Percentiles rank a stretch among this genome's conserved stretches.
Conservation (phyloP, 352 stramenopile species). For the Phytopythium oedochilum region DNA sequence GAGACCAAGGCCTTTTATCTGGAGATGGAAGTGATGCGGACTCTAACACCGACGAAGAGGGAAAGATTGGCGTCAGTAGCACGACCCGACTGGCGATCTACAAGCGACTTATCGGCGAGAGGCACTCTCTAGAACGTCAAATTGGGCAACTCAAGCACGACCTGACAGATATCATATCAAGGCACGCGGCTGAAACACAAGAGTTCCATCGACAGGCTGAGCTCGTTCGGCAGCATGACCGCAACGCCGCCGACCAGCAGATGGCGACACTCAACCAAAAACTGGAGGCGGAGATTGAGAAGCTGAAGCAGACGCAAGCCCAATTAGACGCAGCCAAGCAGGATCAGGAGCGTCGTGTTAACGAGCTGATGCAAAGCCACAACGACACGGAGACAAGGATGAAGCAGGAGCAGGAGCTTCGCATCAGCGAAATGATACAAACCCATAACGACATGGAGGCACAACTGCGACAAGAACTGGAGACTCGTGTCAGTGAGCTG, state of each 20-base stretch:
- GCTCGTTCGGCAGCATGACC: not conserved
- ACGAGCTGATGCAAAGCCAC: too few species aligned
- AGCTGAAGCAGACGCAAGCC: not conserved
- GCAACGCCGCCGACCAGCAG: not conserved
- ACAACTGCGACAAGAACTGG: too few species aligned
- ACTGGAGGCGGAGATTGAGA: not conserved
- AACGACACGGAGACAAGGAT: too few species aligned
- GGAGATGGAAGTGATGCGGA: not conserved
- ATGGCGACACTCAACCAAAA: not conserved
- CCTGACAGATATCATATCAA: conserved; percentile 5
- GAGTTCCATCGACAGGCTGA: not conserved
- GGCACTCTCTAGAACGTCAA: conserved; percentile 8
- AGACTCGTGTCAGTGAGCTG: too few species aligned
- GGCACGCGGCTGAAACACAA: not conserved
- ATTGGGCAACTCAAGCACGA: conserved; percentile 8
- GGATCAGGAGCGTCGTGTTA: too few species aligned
- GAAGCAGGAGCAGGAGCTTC: too few species aligned
- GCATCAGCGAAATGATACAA: too few species aligned
- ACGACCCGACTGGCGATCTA: conserved; percentile 22
- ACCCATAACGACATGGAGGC: too few species aligned
- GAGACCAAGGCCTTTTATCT: conserved; percentile 11
- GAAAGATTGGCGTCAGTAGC: conserved; percentile 5
- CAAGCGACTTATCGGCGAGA: conserved; percentile 5
- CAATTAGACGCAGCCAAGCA: not conserved
- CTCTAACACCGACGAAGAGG: not conserved